Conservation (phyloP, 352 stramenopile genomes). For the Elongisporangium prolatum region DNA sequence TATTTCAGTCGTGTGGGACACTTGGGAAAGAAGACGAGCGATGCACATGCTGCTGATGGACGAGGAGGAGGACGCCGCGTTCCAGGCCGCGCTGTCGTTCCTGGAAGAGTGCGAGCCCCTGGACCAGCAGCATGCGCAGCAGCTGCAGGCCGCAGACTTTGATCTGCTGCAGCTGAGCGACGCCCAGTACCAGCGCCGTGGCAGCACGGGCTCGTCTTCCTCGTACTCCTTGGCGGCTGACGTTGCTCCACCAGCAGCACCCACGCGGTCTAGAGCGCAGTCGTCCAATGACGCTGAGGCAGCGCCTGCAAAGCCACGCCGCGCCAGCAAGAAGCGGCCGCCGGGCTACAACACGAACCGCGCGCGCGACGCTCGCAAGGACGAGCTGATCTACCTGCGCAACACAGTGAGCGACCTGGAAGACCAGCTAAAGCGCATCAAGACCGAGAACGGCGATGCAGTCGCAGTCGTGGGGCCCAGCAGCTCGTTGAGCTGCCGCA, state of each 20-base stretch:
- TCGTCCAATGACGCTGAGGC: neutral
- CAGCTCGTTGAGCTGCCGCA: neutral
- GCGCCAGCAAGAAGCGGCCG: neutral
- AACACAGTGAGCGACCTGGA: conserved; percentile 21
- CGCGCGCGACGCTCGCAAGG: conserved; percentile 14
- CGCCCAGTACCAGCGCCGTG: neutral
- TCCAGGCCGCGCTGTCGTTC: conserved; percentile 38
- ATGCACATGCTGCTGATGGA: neutral
- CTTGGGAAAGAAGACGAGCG: neutral
- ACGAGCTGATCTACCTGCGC: conserved; percentile 26
- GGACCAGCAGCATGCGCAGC: neutral
- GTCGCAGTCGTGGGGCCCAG: neutral
- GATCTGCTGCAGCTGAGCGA: neutral
- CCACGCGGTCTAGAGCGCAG: neutral
- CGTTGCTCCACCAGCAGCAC: neutral
- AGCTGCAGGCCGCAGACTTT: neutral
- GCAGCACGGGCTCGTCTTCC: neutral
- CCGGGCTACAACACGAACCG: conserved; percentile 6
- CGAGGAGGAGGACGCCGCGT: conserved; percentile 5
- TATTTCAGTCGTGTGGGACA: neutral
- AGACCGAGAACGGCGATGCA: conserved; percentile 5
- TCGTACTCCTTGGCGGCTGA: neutral
- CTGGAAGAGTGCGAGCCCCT: conserved; percentile 26
- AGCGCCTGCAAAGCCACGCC: neutral
- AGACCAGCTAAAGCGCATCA: conserved; percentile 17